Evolutionary conservation across 768 basidiomycete species (phyloP).

Genomic region (Floccularia luteovirens): DNA sequence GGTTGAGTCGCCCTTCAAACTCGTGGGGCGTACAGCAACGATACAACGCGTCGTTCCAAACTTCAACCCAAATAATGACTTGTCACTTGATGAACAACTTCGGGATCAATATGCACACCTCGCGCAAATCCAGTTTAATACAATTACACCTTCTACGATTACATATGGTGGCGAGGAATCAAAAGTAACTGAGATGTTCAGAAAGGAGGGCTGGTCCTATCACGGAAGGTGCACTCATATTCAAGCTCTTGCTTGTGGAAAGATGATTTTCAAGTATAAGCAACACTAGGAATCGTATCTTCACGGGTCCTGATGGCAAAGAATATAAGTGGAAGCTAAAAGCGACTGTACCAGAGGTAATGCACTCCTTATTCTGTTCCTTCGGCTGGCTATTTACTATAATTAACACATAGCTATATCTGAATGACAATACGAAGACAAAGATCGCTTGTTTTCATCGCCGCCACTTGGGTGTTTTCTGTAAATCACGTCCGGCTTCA

Average conservation of each 20-base stretch:
- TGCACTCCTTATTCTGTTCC: background rate
- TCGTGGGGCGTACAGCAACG: conserved; percentile 4
- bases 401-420: conserved; percentile 16
- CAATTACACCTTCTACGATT: conserved; percentile 19
- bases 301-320: conserved; percentile 23
- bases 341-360: conserved; percentile 6
- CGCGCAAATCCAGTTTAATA: conserved; percentile 26
- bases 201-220: conserved; percentile 12
- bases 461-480: conserved; percentile 22
- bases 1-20: conserved; percentile 15
- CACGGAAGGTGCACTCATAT: conserved; percentile 12
- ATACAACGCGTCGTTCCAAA: conserved; percentile 6
- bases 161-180: conserved; percentile 17
- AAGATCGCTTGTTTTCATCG: conserved; percentile 21
- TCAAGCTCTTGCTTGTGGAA: background rate
- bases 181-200: conserved; percentile 16
- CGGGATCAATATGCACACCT: conserved; percentile 19
- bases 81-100: background rate
- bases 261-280: background rate
- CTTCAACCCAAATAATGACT: too few species aligned
- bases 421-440: conserved; percentile 17
- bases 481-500: conserved; percentile 20
- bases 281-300: conserved; percentile 11
- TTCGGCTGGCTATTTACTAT: too few species aligned
- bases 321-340: conserved; percentile 29